These are phyloP conservation scores for Glebionis coronaria DNA, from an alignment of 129 eudicot species.

Conservation along the genomic window DNA sequence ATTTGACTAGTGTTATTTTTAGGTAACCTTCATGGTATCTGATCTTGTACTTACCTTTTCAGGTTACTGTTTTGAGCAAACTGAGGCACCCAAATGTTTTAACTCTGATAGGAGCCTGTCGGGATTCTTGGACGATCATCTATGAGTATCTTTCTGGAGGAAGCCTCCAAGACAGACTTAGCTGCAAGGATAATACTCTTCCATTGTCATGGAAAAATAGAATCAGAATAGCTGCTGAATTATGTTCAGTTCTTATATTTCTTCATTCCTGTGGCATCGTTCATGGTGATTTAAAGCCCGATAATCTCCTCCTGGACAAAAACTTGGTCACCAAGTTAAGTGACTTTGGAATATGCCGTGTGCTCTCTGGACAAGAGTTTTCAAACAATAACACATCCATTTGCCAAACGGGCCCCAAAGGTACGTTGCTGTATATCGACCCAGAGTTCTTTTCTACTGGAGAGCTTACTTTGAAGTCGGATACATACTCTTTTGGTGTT, in stretches of 20 bases:
- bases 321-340: constrained; percentile 57
- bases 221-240: constrained; percentile 69
- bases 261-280: constrained; percentile 64
- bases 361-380: constrained; percentile 34
- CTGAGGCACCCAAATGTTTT: constrained; percentile 79
- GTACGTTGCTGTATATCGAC: constrained; percentile 62
- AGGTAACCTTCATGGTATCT: background rate
- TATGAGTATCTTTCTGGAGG: constrained; percentile 75
- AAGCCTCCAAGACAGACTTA: constrained; percentile 82
- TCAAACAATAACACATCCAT: constrained; percentile 38
- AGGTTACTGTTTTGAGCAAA: constrained; percentile 81
- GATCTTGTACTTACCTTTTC: background rate
- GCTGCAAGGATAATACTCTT: constrained; percentile 64
- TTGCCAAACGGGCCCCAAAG: constrained; percentile 49
- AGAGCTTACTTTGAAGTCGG: constrained; percentile 69
- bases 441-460: constrained; percentile 68
- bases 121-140: constrained; percentile 53
- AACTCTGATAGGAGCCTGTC: constrained; percentile 71
- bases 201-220: constrained; percentile 82
- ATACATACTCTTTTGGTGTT: constrained; percentile 73
- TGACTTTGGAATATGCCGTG: constrained; percentile 62
- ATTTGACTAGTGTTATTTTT: background rate
- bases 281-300: constrained; percentile 76
- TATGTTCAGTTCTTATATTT: constrained; percentile 75
- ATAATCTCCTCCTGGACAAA: constrained; percentile 61